Base-by-base conservation (phyloP, 805 yeast genomes). In the Schwanniomyces occidentalis region DNA sequence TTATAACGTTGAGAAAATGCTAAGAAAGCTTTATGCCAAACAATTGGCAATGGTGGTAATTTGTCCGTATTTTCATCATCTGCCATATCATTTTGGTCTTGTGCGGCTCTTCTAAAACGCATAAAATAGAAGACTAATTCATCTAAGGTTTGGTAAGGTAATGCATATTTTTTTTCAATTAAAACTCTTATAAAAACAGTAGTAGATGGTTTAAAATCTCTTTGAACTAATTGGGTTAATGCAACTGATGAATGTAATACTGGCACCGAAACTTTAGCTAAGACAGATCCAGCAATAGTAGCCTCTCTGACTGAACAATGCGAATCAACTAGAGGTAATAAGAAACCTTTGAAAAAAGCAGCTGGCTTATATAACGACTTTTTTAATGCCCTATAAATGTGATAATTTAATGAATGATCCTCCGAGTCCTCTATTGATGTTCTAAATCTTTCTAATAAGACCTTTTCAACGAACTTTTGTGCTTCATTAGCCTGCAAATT, bases 201-300 rank as follows among this genome's bases (percentile, higher is more conserved):
- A 12, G 86, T 79, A 4, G 98, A 87, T 22, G 97, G 96, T 5
- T 80, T 73, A 61, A 86, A 91, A 16, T 89, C 95, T 48, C 89
- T 85, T 40, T 65, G 70, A 23, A 89, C 69, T 32, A 93, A 71
- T 61, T 90, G 85, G 45, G 93, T 76, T 46, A 93, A 73, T 8
- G 98, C 99, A 32, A 95, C 98, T 2, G 98, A 85, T 1, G 99
- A 91, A 69, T 93, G 99, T 52, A 89, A 75, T 4, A 85, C 95
- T 8, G 99, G 99, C 19, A 93, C 81, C 4, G 97, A 90, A 12
- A 90, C 83, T 59, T 89, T 90, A 14, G 87, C 71, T 41, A 93
- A 71, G 7, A 93, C 88, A 18, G 97, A 89, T 15, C 95, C 95
- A 12, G 91, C 95, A 58, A 93, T 89, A 42, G 93, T 80, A 4